These are phyloP conservation scores for Fusarium buxicola DNA, from an alignment of 2,329 filamentous ascomycete species.

Conservation along the genomic window DNA sequence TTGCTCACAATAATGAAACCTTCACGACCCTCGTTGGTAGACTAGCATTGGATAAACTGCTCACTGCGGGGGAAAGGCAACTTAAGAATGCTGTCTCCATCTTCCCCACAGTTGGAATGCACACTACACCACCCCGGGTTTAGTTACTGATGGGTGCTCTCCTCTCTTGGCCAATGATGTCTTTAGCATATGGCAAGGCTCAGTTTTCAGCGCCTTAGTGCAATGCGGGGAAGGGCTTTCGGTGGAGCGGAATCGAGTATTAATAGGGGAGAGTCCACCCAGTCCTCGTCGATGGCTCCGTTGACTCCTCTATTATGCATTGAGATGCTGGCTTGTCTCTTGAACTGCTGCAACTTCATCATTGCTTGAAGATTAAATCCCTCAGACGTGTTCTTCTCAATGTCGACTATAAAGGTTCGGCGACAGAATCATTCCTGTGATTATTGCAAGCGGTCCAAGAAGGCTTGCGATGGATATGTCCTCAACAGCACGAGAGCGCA, in stretches of 20 bases:
- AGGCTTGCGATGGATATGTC: slow-evolving; percentile 43
- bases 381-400: neutral
- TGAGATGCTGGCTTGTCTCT: neutral
- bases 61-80: slow-evolving; percentile 1
- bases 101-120: slow-evolving; percentile 1
- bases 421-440: slow-evolving; percentile 44
- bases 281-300: neutral
- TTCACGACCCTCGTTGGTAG: neutral
- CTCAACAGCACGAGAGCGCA: slow-evolving; percentile 19
- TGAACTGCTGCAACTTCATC: neutral
- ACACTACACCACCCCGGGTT: neutral
- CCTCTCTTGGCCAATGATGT: neutral
- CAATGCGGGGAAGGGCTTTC: slow-evolving; percentile 14
- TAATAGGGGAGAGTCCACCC: slow-evolving; percentile 16
- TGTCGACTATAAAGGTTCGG: slow-evolving; percentile 24
- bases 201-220: neutral
- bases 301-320: slow-evolving; percentile 7
- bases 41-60: too few relatives aligned
- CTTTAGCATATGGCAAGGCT: neutral
- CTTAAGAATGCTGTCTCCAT: slow-evolving; percentile 1
- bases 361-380: neutral
- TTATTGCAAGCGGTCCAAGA: slow-evolving; percentile 42
- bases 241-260: slow-evolving; percentile 19
- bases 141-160: neutral
- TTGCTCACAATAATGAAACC: neutral